Evolutionary conservation across 345 rosid species (phyloP), one percentile per base, ranked within the genome.

Genomic region (Gossypioides kirkii): DNA sequence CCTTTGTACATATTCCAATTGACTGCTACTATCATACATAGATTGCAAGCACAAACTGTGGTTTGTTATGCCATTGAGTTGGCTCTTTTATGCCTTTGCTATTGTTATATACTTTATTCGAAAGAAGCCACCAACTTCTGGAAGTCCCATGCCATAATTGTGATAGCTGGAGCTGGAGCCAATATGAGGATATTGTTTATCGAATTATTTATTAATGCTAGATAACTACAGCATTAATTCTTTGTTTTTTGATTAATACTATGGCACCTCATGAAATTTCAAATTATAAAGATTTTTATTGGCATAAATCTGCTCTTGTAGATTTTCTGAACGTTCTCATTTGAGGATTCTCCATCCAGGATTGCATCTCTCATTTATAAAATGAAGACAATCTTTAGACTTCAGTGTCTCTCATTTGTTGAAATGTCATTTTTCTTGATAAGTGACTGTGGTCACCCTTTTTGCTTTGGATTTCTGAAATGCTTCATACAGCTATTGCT

Each of bases 291-390:
- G 28, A 10, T 64, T 42, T n/a, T 42, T 38, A 62, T 36, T 20
- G 28, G 50, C 50, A 64, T 42, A 20, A 64, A 64, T 64, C 50
- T 42, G 52, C 52, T 18, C 8, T 64, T 42, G 50, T 42, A 10
- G 32, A 42, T 42, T 18, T 42, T 42, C 28, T 4, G 69, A 64
- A 20, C 26, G 3, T 20, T 64, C 32, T 64, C 50, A 42, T 20
- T 61, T 25, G 41, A 71, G 17, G 71, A 47, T 47, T 67, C 41
- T 47, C 41, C 71, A 25, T 47, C 56, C 56, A 25, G 55, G 56
- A 47, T 25, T 8, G 4, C 32, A 67, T 67, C 20, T 46, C 56
- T 47, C 16, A 47, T 67, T 68, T 49, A 17, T 68, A 9, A 68
- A 46, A 68, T 67, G 43, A 26, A 49, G 58, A 68, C 22, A 16